Evolutionary conservation across 148 eudicot genomes (phyloP).

Genomic region (Arbutus unedo): DNA sequence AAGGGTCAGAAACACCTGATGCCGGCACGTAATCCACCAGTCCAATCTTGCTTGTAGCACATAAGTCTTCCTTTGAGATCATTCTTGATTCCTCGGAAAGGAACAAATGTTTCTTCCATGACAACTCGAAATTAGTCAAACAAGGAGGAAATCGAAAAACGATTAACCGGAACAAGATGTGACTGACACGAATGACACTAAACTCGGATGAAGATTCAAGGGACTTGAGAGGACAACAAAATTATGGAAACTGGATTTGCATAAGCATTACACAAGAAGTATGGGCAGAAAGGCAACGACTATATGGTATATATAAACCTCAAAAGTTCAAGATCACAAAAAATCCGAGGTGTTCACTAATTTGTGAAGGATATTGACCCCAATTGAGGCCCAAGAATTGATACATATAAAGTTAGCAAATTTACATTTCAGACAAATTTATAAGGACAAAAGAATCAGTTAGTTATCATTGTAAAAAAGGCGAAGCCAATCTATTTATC

Average conservation of each 20-base stretch:
- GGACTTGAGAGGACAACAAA: constrained; percentile 68
- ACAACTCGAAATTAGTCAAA: constrained; percentile 21
- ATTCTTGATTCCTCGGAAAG: constrained; percentile 90
- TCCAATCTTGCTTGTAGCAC: constrained; percentile 99
- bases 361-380: constrained; percentile 20
- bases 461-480: constrained; percentile 32
- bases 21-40: constrained; percentile 84
- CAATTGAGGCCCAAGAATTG: constrained; percentile 28
- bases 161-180: constrained; percentile 16
- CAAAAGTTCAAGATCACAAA: constrained; percentile 1
- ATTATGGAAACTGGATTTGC: constrained; percentile 33
- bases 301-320: constrained; percentile 10
- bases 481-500: constrained; percentile 7
- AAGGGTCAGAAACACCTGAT: constrained; percentile 56
- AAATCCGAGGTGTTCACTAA: constrained; percentile 35
- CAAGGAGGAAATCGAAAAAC: constrained; percentile 15
- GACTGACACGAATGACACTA: constrained; percentile 19
- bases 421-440: constrained; percentile 44
- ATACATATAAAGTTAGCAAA: constrained; percentile 5
- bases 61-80: constrained; percentile 79
- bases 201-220: constrained; percentile 31
- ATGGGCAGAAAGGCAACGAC: constrained; percentile 31
- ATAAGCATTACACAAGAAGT: constrained; percentile 25
- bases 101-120: constrained; percentile 98
- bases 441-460: constrained; percentile 54